Base-by-base conservation (phyloP, 768 basidiomycete species). In the Hygrocybe punicea region DNA sequence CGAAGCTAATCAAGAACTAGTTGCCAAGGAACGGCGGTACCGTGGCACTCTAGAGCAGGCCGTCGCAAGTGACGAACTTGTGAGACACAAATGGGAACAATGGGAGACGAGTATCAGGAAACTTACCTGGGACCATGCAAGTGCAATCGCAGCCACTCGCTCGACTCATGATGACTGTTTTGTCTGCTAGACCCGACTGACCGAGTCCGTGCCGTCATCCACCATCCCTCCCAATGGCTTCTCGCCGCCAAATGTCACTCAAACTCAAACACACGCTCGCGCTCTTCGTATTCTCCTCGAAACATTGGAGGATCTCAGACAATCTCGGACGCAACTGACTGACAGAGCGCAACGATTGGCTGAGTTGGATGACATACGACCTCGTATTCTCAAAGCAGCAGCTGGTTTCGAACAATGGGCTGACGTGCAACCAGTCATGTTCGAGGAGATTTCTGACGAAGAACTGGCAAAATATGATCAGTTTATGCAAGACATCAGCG, bases 1-100 rank as follows among this genome's bases (percentile, higher is more conserved):
- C 63, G 83, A 89, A 63, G 91, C 89, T 21, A 97, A 96, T 59
- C 68, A 72, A 17, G 84, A 89, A 25, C 77, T 96, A 6, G 79
- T 86, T 16, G 78, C 79, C 54, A 89, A 89, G 63, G 86, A 86
- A 16, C 75, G 81, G 58, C 80, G 85, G 51, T 95, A 93, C 64
- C 80, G 85, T 11, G 73, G 65, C n/a, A 84, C 93, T 16, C 76
- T 98, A 3, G 75, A 74, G 0, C 81, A 88, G 58, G 96, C 94
- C 1, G 73, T 75, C 1, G 80, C 79, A 33, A 93, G 91, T 65
- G 93, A 98, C 65, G 83, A 79, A 29, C 75, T 82, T 2, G 89
- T 98, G 1, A 74, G 85, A 17, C 75, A 81, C 59, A 94, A 97
- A 70, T 97, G 92, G 90, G 86, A 86, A 37, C 84, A 94, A 63